A percentile compares a stretch with the other conserved stretches of the same genome.
Conservation (phyloP, 2,329 filamentous ascomycete species). For the Aspergillus ustus region DNA sequence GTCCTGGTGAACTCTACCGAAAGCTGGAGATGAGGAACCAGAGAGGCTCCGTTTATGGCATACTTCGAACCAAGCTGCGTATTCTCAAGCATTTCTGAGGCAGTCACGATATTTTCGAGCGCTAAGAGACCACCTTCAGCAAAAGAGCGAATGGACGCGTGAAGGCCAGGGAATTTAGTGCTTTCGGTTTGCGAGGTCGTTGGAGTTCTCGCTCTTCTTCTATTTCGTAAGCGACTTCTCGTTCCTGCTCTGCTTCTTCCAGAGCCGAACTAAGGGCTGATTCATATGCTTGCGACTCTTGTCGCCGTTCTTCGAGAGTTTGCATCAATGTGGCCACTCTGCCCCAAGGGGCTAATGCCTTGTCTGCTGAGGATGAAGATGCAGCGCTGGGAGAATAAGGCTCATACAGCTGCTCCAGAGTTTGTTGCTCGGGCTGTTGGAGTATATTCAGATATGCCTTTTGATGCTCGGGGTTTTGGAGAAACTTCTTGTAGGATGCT, state of each 20-base stretch:
- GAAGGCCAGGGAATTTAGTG: conserved; percentile 53
- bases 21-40: conserved; percentile 17
- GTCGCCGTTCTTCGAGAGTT: conserved; percentile 38
- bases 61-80: conserved; percentile 20
- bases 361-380: not conserved
- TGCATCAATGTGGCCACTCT: conserved; percentile 38
- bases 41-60: not conserved
- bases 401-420: conserved; percentile 63
- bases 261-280: conserved; percentile 56
- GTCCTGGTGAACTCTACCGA: conserved; percentile 22
- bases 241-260: conserved; percentile 63
- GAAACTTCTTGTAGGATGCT: conserved; percentile 48
- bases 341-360: conserved; percentile 27
- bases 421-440: conserved; percentile 60
- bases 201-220: conserved; percentile 62
- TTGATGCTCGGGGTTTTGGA: conserved; percentile 41
- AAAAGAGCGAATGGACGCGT: conserved; percentile 47
- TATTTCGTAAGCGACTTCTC: conserved; percentile 64
- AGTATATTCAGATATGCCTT: conserved; percentile 51
- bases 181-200: conserved; percentile 46
- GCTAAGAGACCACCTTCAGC: conserved; percentile 1
- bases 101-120: not conserved
- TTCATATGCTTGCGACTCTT: conserved; percentile 49
- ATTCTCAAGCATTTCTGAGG: conserved; percentile 11
- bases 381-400: conserved; percentile 25